Evolutionary conservation across 257 asterid species (phyloP).

Genomic region (Scutellaria minor): DNA sequence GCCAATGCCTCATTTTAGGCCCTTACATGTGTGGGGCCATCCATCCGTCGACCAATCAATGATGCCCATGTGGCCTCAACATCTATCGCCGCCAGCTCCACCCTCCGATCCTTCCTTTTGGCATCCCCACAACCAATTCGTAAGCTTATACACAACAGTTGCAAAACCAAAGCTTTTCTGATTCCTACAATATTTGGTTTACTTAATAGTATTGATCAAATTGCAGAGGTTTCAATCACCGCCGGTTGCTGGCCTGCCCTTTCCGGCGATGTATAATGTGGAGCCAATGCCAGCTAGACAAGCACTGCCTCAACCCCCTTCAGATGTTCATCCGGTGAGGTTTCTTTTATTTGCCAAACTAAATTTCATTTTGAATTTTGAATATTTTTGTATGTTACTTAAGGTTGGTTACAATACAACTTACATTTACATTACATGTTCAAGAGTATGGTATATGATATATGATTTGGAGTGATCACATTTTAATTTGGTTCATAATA

Average conservation of each 20-base stretch:
- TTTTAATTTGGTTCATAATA: too few relatives aligned
- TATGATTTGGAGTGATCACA: too few relatives aligned
- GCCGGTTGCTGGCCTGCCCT: constrained; percentile 48
- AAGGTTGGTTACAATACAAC: too few relatives aligned
- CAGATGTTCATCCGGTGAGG: constrained; percentile 67
- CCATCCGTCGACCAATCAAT: constrained; percentile 71
- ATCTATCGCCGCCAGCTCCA: constrained; percentile 47
- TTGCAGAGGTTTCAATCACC: constrained; percentile 56
- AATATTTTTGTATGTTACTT: too few relatives aligned
- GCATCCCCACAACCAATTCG: constrained; percentile 60
- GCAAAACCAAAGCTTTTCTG: too few relatives aligned
- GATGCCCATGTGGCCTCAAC: constrained; percentile 67
- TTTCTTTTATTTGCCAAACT: neutral
- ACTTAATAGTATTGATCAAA: too few relatives aligned
- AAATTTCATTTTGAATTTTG: too few relatives aligned
- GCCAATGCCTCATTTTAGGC: constrained; percentile 54
- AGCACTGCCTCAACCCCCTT: constrained; percentile 48
- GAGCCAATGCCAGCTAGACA: constrained; percentile 42
- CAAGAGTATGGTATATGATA: too few relatives aligned
- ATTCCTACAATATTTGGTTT: too few relatives aligned
- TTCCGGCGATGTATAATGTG: constrained; percentile 50
- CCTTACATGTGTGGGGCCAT: constrained; percentile 92
- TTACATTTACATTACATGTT: too few relatives aligned
- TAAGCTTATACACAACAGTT: constrained; percentile 34
- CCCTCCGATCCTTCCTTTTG: constrained; percentile 55